Evolutionary conservation across 1,284 basidiomycete genomes (phyloP), one percentile per base, ranked within the genome.

Genomic region (Rhodotorula sp.): DNA sequence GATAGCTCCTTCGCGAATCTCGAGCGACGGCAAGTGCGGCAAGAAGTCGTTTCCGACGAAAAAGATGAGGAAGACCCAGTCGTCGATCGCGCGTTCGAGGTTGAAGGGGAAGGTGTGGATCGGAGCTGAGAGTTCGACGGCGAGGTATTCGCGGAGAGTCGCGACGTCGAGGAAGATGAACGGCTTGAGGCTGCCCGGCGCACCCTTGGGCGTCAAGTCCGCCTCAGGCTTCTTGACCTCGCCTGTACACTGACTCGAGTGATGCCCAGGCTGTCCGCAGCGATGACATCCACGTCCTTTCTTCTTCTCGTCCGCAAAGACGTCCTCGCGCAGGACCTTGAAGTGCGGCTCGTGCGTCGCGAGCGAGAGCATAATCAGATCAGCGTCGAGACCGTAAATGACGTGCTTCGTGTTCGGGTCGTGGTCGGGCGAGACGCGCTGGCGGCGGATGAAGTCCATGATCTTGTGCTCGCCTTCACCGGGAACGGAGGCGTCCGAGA

Each of bases 381-480:
- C 96, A 71, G 96, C 96, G 82, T 99, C 96, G 78, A 99, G 83
- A 76, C 96, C 96, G 82, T 99, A 99, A 75, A 99, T 98, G 73
- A 97, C 94, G 80, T 99, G 96, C 55, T 86, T 85, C 6, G 93
- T 98, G 79, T 99, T 99, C 39, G 96, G 89, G 81, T 99, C 90
- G 82, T 98, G 90, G 19, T 89, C 89, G 46, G 88, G 86, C 78
- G 96, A 91, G 58, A 86, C 85, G 59, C 96, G 86, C 78, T 97
- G 94, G 59, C 94, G 86, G 68, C 96, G 86, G 74, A 99, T 96
- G 81, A 88, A 97, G 79, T 99, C 96, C 92, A 99, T 98, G 76
- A 99, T 98, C 84, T 99, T 99, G 83, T 99, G 96, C 81, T 99
- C 96, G 79, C 96, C 96, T 82, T 99, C 96, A 74, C 95, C 95